Conservation (phyloP, 805 yeast genomes). For the Cyberlindnera japonica region DNA sequence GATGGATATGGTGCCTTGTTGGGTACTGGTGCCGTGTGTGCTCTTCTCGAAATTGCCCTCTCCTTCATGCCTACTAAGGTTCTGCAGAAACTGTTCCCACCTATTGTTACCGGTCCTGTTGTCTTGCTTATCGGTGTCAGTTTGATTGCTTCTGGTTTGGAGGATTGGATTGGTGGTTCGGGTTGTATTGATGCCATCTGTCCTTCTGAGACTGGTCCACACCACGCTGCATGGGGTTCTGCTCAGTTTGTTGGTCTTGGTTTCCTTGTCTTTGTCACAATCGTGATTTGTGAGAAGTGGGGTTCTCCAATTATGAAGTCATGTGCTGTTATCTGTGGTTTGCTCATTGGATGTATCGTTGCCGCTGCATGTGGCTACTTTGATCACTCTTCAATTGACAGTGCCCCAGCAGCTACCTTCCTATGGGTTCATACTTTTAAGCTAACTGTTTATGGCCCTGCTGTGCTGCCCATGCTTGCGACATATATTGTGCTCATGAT, state of each 20-base stretch:
- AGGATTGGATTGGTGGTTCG: slow-evolving; percentile 87
- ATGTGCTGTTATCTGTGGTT: slow-evolving; percentile 85
- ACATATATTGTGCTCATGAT: slow-evolving; percentile 78
- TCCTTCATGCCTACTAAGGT: slow-evolving; percentile 75
- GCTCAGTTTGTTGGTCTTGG: slow-evolving; percentile 87
- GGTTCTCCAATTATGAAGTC: slow-evolving; percentile 95
- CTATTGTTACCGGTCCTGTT: slow-evolving; percentile 91
- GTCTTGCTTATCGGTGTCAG: slow-evolving; percentile 77
- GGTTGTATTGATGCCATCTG: slow-evolving; percentile 49
- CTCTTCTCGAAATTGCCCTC: slow-evolving; percentile 64
- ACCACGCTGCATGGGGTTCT: slow-evolving; percentile 76
- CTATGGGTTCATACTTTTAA: slow-evolving; percentile 86
- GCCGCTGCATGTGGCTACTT: slow-evolving; percentile 91
- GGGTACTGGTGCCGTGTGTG: slow-evolving; percentile 78
- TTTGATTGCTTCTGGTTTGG: slow-evolving; percentile 67
- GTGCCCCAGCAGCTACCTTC: slow-evolving; percentile 80
- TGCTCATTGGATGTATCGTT: slow-evolving; percentile 84
- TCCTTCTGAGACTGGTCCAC: slow-evolving; percentile 48
- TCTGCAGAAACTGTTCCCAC: slow-evolving; percentile 77
- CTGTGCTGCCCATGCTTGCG: slow-evolving; percentile 81
- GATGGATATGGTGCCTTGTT: slow-evolving; percentile 86
- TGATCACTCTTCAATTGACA: slow-evolving; percentile 48
- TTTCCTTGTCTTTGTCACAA: slow-evolving; percentile 71
- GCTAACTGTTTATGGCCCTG: slow-evolving; percentile 74
- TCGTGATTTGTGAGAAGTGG: slow-evolving; percentile 75